Evolutionary conservation across 2,329 filamentous ascomycete genomes (phyloP).

Genomic region (Alternaria solani): DNA sequence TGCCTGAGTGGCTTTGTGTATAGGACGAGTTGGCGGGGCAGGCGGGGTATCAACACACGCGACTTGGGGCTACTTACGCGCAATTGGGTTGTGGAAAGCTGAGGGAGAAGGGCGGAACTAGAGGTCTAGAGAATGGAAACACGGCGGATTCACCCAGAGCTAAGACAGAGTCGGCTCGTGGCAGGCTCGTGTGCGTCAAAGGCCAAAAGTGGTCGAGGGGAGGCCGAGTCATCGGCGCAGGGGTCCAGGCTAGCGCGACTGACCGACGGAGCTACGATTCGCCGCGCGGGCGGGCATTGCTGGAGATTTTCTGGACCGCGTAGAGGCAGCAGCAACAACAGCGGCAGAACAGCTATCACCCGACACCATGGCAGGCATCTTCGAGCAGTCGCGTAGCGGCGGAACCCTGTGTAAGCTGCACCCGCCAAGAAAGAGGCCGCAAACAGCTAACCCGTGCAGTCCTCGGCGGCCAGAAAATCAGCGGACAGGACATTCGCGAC

Average conservation of each 20-base stretch:
- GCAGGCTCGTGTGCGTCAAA: slow-evolving; percentile 33
- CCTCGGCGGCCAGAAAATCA: slow-evolving; percentile 96
- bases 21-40: slow-evolving; percentile 38
- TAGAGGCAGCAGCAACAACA: slow-evolving; percentile 44
- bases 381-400: slow-evolving; percentile 89
- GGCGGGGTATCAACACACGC: slow-evolving; percentile 35
- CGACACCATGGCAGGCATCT: slow-evolving; percentile 85
- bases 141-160: slow-evolving; percentile 15
- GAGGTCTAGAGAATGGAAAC: slow-evolving; percentile 6
- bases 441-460: slow-evolving; percentile 60
- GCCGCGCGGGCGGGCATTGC: slow-evolving; percentile 30
- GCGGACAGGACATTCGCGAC: slow-evolving; percentile 93
- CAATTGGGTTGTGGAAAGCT: slow-evolving; percentile 4
- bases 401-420: slow-evolving; percentile 81
- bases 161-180: slow-evolving; percentile 26
- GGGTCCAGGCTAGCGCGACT: slow-evolving; percentile 29
- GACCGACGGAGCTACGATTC: slow-evolving; percentile 30
- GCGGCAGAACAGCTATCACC: slow-evolving; percentile 37
- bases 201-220: slow-evolving; percentile 39
- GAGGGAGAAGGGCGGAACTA: background rate
- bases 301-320: slow-evolving; percentile 40
- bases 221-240: slow-evolving; percentile 37
- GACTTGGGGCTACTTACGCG: slow-evolving; percentile 5
- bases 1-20: background rate
- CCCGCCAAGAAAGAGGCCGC: slow-evolving; percentile 1